Conservation (phyloP, 192 early-diverging fungal species). For the Mortierella alpina region DNA sequence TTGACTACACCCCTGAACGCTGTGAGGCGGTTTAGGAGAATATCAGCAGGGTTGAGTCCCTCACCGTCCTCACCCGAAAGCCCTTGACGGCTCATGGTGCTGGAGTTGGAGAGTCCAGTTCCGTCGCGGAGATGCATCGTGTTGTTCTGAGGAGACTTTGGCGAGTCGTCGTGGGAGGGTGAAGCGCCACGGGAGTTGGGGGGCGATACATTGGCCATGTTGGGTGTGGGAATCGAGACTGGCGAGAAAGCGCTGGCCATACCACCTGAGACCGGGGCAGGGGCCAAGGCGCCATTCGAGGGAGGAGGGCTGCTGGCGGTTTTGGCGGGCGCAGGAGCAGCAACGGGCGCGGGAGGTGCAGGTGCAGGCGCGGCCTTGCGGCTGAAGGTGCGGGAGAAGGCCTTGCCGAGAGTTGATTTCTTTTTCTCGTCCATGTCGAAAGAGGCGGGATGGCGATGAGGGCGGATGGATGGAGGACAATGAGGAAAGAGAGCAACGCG, state of each 20-base stretch:
- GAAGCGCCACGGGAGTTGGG: slow-evolving; percentile 29
- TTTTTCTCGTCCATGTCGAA: slow-evolving; percentile 47
- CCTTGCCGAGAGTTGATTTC: slow-evolving; percentile 46
- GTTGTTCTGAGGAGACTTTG: slow-evolving; percentile 27
- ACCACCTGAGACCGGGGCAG: neutral
- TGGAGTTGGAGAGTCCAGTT: slow-evolving; percentile 36
- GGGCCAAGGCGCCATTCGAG: neutral
- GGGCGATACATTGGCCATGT: slow-evolving; percentile 15
- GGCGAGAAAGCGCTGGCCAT: slow-evolving; percentile 20
- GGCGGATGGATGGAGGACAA: neutral
- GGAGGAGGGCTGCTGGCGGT: neutral
- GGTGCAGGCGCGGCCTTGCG: slow-evolving; percentile 18
- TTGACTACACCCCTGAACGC: slow-evolving; percentile 53
- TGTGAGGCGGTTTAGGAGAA: slow-evolving; percentile 52
- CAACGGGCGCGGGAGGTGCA: neutral
- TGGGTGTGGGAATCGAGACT: slow-evolving; percentile 22
- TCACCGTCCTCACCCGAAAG: slow-evolving; percentile 34
- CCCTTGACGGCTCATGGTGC: slow-evolving; percentile 35
- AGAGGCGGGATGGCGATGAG: neutral
- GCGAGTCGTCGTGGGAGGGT: slow-evolving; percentile 13
- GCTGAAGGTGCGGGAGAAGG: slow-evolving; percentile 47
- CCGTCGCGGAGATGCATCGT: slow-evolving; percentile 35
- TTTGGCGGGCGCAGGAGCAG: neutral
- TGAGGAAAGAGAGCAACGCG: neutral
- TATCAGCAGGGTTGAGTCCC: slow-evolving; percentile 54